phyloP scores from a whole-genome alignment of 1,284 basidiomycete species.

The Irpex rosettiformis region DNA sequence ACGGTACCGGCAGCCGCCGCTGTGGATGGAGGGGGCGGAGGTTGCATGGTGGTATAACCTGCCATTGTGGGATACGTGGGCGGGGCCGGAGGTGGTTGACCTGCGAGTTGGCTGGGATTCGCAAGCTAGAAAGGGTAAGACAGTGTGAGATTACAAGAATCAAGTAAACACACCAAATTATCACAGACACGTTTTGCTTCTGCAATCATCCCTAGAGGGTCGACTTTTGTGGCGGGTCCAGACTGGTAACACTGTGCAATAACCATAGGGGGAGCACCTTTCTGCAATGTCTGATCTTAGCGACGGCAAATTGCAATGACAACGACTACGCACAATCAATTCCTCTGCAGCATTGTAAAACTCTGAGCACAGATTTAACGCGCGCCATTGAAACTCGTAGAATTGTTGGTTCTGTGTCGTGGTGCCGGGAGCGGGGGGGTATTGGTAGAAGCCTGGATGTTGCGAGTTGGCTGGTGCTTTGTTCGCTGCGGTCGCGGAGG shows the following conservation, averaged over 20 bases:
- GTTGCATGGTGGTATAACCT: constrained; percentile 23
- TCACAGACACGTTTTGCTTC: constrained; percentile 79
- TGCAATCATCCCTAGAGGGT: constrained; percentile 65
- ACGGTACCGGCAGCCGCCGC: constrained; percentile 32
- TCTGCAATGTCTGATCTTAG: constrained; percentile 37
- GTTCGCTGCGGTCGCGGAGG: constrained; percentile 25
- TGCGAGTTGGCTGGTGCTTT: constrained; percentile 39
- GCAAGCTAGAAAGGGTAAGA: constrained; percentile 44
- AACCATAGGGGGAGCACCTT: constrained; percentile 68
- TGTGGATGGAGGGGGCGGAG: constrained; percentile 23
- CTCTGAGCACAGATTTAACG: constrained; percentile 74
- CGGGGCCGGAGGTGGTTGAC: constrained; percentile 43
- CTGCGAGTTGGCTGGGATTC: constrained; percentile 63
- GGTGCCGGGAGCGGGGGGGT: constrained; percentile 34
- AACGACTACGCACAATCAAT: constrained; percentile 57
- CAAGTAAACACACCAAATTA: constrained; percentile 48
- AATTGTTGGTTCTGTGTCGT: constrained; percentile 70
- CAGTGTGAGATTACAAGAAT: constrained; percentile 6
- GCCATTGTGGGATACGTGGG: constrained; percentile 42
- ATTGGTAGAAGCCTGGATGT: constrained; percentile 38
- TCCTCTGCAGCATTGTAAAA: constrained; percentile 83
- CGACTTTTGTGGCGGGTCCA: constrained; percentile 63
- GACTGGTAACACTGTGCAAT: constrained; percentile 77
- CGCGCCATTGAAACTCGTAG: constrained; percentile 82
- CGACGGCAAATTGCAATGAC: constrained; percentile 3